Evolutionary conservation across 148 eudicot species (phyloP), one percentile per base, ranked within the genome.

Genomic region (Drosera capensis): DNA sequence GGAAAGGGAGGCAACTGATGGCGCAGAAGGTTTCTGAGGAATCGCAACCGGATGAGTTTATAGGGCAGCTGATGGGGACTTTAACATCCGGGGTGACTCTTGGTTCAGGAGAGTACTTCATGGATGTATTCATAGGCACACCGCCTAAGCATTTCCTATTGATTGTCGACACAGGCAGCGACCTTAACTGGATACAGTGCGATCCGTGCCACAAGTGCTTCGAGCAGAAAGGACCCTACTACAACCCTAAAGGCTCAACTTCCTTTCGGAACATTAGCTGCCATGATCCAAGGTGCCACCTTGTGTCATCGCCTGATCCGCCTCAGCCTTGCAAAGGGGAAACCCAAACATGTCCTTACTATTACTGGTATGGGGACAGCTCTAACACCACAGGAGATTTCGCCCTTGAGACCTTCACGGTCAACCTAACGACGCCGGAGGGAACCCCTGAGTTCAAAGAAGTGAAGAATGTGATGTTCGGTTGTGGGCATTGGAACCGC

Each of bases 301-400:
- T 68, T 19, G 95, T 90, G 40, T 66, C 85, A 3, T 57, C 99
- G 25, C 99, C 94, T 26, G 78, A 78, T 22, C 84, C 82, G 5
- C 59, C 77, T 0, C 48, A 18, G 48, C 53, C 68, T 14, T 76
- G 88, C 63, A 65, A 60, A 34, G 39, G 25, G 1, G 29, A 41
- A 1, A 57, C 65, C 41, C 78, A 70, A 47, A 73, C 70, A 5
- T 90, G 99, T 36, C 93, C 88, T 19, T 90, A 90, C 55, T 90
- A 49, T 46, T 90, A 90, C 26, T 90, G 99, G 99, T 90, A 90
- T 17, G 99, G 99, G 0, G 99, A 90, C 49, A 85, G 95, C 22
- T 90, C 99, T 11, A 90, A 90, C 56, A 90, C 99, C 0, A 90
- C 99, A 0, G 99, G 99, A 0, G 99, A 90, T 55, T 90, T 90